Evolutionary conservation across 768 basidiomycete genomes (phyloP).

Genomic region (Pisolithus albus): DNA sequence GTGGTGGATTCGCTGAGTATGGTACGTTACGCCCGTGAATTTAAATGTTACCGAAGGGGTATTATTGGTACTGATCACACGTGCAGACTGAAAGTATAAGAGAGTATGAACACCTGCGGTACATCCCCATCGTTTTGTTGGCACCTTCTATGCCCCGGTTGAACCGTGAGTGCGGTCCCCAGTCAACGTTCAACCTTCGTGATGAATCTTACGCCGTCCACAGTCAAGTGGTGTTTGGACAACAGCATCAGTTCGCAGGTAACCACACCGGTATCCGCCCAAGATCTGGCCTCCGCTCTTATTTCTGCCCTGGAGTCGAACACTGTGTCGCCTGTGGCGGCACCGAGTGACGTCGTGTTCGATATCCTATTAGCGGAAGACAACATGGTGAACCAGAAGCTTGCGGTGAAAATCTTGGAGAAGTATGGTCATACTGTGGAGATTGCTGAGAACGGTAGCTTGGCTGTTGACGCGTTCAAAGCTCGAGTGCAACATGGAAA

Average conservation of each 20-base stretch:
- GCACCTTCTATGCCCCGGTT: slow-evolving; percentile 71
- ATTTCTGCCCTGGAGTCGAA: slow-evolving; percentile 93
- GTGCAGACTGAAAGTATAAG: slow-evolving; percentile 80
- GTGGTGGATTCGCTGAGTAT: slow-evolving; percentile 85
- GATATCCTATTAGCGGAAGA: slow-evolving; percentile 96
- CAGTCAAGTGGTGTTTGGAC: slow-evolving; percentile 95
- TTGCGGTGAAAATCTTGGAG: slow-evolving; percentile 94
- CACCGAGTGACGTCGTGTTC: slow-evolving; percentile 79
- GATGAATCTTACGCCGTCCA: background rate
- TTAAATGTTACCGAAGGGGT: background rate
- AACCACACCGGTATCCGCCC: slow-evolving; percentile 81
- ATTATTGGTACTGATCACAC: slow-evolving; percentile 10
- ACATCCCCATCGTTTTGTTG: slow-evolving; percentile 91
- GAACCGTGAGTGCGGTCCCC: slow-evolving; percentile 48
- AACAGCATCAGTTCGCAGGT: slow-evolving; percentile 95
- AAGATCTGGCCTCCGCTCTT: slow-evolving; percentile 87
- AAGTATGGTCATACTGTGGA: slow-evolving; percentile 93
- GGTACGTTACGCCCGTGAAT: slow-evolving; percentile 41
- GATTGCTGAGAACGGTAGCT: slow-evolving; percentile 94
- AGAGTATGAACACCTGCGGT: slow-evolving; percentile 89
- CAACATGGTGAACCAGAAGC: slow-evolving; percentile 91
- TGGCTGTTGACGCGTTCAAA: slow-evolving; percentile 91
- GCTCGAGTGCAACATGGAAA: slow-evolving; percentile 58
- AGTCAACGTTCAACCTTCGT: background rate
- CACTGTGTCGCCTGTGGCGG: slow-evolving; percentile 82